Evolutionary conservation across 495 filamentous ascomycete genomes (phyloP).

Genomic region (Cercophora sp.): DNA sequence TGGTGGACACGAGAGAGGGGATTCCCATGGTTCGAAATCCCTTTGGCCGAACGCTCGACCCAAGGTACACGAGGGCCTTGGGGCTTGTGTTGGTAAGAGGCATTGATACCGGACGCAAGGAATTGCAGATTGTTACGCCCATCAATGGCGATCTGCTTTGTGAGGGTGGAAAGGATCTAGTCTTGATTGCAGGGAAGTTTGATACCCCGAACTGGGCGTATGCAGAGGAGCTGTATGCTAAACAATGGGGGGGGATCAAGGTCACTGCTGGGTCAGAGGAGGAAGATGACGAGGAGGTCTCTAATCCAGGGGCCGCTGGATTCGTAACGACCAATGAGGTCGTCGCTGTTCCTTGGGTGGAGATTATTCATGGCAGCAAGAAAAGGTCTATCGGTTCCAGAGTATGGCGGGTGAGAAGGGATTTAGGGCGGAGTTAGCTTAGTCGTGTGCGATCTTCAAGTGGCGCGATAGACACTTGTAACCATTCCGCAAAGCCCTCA

Average conservation of each 20-base stretch:
- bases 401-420: slow-evolving; percentile 54
- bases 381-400: slow-evolving; percentile 45
- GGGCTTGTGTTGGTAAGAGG: slow-evolving; percentile 53
- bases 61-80: slow-evolving; percentile 40
- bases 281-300: slow-evolving; percentile 17
- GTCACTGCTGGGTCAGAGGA: slow-evolving; percentile 12
- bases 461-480: no score
- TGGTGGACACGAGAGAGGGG: slow-evolving; percentile 18
- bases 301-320: slow-evolving; percentile 15
- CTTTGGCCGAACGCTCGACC: slow-evolving; percentile 38
- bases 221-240: slow-evolving; percentile 43
- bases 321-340: slow-evolving; percentile 8
- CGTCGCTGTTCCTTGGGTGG: slow-evolving; percentile 47
- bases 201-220: slow-evolving; percentile 59
- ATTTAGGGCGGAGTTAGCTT: slow-evolving; percentile 37
- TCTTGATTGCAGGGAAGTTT: slow-evolving; percentile 55
- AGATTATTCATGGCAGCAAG: slow-evolving; percentile 45
- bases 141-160: slow-evolving; percentile 31
- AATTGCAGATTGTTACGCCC: slow-evolving; percentile 53
- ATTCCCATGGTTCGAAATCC: slow-evolving; percentile 43
- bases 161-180: slow-evolving; percentile 36
- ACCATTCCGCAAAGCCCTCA: no score
- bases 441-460: no score
- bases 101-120: slow-evolving; percentile 41
- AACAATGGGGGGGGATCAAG: not conserved